Evolutionary conservation across 345 rosid genomes (phyloP).

Genomic region (Abelmoschus esculentus): DNA sequence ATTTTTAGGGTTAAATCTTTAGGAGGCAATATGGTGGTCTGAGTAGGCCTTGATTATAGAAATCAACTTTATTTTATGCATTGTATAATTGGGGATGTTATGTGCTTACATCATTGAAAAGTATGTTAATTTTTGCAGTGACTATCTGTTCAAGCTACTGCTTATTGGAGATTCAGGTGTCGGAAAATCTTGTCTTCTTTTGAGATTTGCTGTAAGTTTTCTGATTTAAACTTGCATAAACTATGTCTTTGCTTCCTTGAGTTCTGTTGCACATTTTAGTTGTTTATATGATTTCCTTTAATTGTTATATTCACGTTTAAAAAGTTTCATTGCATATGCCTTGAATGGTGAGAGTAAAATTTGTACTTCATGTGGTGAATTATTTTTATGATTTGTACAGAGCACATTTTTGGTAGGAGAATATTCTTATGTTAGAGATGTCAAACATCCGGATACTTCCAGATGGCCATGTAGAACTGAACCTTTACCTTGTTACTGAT

Average conservation of each 20-base stretch:
- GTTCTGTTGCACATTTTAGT: too few relatives aligned
- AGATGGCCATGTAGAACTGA: too few relatives aligned
- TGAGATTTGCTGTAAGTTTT: constrained; percentile 47
- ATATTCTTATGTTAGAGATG: too few relatives aligned
- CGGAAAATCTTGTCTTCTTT: constrained; percentile 49
- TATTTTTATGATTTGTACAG: too few relatives aligned
- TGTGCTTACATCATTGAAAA: background rate
- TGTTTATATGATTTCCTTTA: background rate
- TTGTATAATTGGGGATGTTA: background rate
- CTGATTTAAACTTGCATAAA: background rate
- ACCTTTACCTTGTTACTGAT: too few relatives aligned
- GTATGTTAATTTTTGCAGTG: constrained; percentile 29
- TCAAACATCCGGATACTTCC: too few relatives aligned
- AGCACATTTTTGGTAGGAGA: too few relatives aligned
- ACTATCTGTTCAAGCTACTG: constrained; percentile 56
- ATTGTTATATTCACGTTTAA: background rate
- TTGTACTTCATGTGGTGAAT: too few relatives aligned
- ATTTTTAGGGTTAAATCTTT: background rate
- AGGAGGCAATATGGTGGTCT: too few relatives aligned
- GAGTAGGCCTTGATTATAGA: background rate
- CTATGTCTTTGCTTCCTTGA: background rate
- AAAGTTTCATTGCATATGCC: background rate
- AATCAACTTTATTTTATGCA: background rate
- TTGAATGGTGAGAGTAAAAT: too few relatives aligned
- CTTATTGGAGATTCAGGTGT: constrained; percentile 60